These are phyloP conservation scores for Boletus rubescentipes DNA, from an alignment of 768 basidiomycete species.

Conservation along the genomic window DNA sequence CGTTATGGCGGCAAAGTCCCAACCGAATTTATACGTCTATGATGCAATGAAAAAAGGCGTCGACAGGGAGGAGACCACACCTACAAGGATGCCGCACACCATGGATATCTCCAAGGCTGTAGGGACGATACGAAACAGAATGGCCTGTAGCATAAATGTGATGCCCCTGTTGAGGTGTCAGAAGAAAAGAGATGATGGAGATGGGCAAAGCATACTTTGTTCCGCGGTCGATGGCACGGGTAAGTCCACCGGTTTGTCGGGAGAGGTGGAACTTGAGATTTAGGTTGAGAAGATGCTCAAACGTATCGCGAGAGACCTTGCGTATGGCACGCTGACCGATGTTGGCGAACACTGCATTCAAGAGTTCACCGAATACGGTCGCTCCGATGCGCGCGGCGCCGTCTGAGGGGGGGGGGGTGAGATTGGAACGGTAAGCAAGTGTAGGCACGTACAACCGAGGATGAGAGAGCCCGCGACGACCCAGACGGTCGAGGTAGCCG, in stretches of 20 bases:
- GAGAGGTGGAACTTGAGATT: slow-evolving; percentile 92
- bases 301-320: slow-evolving; percentile 93
- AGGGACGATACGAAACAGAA: slow-evolving; percentile 92
- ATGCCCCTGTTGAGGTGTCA: slow-evolving; percentile 66
- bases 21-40: slow-evolving; percentile 96
- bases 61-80: slow-evolving; percentile 23
- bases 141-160: slow-evolving; percentile 88
- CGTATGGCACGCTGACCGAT: slow-evolving; percentile 94
- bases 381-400: slow-evolving; percentile 89
- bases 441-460: slow-evolving; percentile 73
- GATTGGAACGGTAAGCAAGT: neutral
- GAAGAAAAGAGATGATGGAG: neutral
- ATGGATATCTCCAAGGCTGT: slow-evolving; percentile 95
- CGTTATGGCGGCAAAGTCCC: slow-evolving; percentile 94
- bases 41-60: neutral
- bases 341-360: slow-evolving; percentile 95
- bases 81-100: slow-evolving; percentile 94
- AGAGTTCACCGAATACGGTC: slow-evolving; percentile 84
- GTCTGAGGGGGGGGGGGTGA: slow-evolving; percentile 47
- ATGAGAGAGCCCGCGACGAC: slow-evolving; percentile 87
- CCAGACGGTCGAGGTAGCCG: slow-evolving; percentile 79
- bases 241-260: slow-evolving; percentile 93
- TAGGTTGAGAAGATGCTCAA: slow-evolving; percentile 87
- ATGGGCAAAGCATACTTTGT: slow-evolving; percentile 68
- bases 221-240: slow-evolving; percentile 94